Conservation (phyloP, 768 basidiomycete species). For the Lentinula edodes region DNA sequence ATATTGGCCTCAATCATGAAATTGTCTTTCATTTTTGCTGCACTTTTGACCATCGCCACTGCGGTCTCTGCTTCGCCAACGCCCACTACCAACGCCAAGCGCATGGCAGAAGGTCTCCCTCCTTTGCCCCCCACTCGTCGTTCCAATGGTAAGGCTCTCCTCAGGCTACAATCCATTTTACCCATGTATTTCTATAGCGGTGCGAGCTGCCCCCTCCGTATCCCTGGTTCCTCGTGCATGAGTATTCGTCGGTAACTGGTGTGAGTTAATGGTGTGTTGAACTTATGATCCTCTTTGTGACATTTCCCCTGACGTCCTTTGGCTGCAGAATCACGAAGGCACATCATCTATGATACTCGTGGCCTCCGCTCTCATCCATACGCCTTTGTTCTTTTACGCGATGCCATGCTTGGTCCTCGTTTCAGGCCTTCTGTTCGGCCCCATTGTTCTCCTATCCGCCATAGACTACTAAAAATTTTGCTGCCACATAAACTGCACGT, state of each 20-base stretch:
- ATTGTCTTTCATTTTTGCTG: background rate
- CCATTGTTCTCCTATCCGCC: background rate
- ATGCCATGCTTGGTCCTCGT: background rate
- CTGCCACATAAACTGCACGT: no score
- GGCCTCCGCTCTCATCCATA: background rate
- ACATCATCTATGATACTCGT: background rate
- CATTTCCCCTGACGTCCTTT: background rate
- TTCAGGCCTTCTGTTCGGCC: background rate
- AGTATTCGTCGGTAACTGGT: background rate
- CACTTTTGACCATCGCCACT: background rate
- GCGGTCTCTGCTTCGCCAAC: background rate
- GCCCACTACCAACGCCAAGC: slow-evolving; percentile 3
- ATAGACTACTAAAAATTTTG: background rate
- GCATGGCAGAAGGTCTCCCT: slow-evolving; percentile 7
- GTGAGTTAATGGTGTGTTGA: background rate
- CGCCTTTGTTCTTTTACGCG: background rate
- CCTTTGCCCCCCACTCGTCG: slow-evolving; percentile 4
- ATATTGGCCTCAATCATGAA: background rate
- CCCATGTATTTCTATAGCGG: background rate
- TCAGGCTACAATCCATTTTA: no score
- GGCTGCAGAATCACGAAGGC: background rate
- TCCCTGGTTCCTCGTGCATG: background rate
- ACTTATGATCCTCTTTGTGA: background rate
- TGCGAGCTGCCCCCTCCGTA: background rate
- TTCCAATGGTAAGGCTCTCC: background rate